These are phyloP conservation scores for Gaultheria prostrata DNA, from an alignment of 148 eudicot genomes.

Conservation along the genomic window DNA sequence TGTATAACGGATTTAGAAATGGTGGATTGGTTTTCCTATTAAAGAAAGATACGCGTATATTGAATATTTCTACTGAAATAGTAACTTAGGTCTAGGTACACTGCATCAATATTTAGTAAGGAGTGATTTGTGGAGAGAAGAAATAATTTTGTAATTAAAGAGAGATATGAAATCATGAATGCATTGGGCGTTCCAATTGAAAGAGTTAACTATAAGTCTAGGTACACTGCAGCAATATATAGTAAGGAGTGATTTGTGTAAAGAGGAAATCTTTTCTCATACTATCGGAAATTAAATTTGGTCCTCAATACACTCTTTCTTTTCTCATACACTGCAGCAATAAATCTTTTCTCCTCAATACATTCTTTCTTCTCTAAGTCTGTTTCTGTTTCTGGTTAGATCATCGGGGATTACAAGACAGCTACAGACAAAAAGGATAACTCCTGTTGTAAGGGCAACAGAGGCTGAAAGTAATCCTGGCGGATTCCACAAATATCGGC, in stretches of 20 bases:
- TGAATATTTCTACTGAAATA: too few relatives aligned
- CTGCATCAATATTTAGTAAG: not conserved
- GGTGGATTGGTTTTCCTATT: too few relatives aligned
- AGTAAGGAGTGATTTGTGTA: not conserved
- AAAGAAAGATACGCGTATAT: too few relatives aligned
- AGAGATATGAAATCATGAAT: too few relatives aligned
- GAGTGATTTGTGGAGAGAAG: not conserved
- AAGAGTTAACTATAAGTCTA: too few relatives aligned
- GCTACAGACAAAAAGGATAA: slow-evolving; percentile 20
- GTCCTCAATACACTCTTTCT: not conserved
- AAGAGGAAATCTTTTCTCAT: not conserved
- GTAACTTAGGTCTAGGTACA: not conserved
- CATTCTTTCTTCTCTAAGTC: not conserved
- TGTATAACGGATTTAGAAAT: too few relatives aligned
- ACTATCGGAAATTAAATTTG: not conserved
- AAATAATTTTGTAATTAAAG: not conserved
- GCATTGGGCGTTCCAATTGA: too few relatives aligned
- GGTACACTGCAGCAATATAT: not conserved
- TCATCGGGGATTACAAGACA: slow-evolving; percentile 27
- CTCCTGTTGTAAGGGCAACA: slow-evolving; percentile 42
- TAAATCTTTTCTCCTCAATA: not conserved
- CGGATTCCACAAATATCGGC: not conserved
- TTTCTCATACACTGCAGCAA: too few relatives aligned
- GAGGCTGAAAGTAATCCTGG: slow-evolving; percentile 20
- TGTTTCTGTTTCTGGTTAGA: slow-evolving; percentile 24